Base-by-base conservation (phyloP, 345 rosid genomes). In the Lagerstroemia speciosa region DNA sequence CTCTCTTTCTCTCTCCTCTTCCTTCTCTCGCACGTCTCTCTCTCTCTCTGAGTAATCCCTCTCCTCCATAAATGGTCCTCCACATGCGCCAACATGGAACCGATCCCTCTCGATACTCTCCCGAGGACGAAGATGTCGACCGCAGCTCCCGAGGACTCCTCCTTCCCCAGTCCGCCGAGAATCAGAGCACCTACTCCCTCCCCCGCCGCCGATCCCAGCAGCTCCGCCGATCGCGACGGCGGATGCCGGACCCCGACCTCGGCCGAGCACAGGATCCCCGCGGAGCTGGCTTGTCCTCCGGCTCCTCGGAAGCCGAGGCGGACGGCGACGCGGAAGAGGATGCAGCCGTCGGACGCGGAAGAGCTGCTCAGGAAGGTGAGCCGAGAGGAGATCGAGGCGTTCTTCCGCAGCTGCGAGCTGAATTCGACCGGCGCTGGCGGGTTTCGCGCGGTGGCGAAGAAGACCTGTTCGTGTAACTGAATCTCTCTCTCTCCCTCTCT, bases 181-280 rank as follows among this genome's bases (percentile, higher is more conserved):
- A 62, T 62, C 33, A 62, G 37, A 9, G 16, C 46, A 8, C 46
- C 14, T 41, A 14, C 46, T 41, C 15, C 46, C 46, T 9, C 26
- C 34, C 14, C 67, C 29, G 6, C 67, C 17, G 12, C n/a, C 45
- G 12, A 34, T 64, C 36, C 67, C 16, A 26, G 14, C 46, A 41
- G 46, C 10, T 9, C 46, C 46, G 46, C 65, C 22, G 22, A 17
- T 62, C 38, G 22, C 46, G 46, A 2, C 46, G 46, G 14, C 46
- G 68, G 24, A 41, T 68, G 67, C 53, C 45, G 33, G 67, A 68
- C 76, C 53, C 72, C 76, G 68, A 68, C 72, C 38, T 73, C 76
- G 16, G 5, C 7, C 37, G 64, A 73, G 37, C 53, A 50, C 71
- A 38, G 64, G 64, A 73, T 68, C n/a, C 72, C 72, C 6, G 16